These are phyloP conservation scores for Aspergillus neoniger DNA, from an alignment of 2,329 filamentous ascomycete species.

Conservation along the genomic window DNA sequence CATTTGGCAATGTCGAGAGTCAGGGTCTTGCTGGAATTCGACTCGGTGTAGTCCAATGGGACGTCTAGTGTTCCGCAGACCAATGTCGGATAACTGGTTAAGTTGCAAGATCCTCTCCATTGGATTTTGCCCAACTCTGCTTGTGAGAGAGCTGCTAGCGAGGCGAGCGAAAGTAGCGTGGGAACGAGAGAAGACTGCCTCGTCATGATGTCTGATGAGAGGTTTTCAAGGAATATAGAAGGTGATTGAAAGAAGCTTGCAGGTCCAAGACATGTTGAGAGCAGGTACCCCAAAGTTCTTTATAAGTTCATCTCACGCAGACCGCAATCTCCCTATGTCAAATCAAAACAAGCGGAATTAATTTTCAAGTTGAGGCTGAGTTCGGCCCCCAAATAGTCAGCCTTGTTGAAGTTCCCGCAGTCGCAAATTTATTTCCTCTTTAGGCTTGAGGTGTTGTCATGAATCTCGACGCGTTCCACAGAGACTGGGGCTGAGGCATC, in stretches of 20 bases:
- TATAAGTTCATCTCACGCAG: neutral
- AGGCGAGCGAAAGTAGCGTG: neutral
- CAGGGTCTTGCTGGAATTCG: slow-evolving; percentile 4
- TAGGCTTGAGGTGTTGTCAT: neutral
- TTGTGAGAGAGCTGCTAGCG: neutral
- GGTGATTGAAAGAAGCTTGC: neutral
- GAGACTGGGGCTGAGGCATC: neutral
- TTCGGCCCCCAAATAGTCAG: neutral
- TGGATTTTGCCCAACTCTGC: slow-evolving; percentile 6
- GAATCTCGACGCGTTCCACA: neutral
- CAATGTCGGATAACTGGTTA: neutral
- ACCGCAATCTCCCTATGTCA: neutral
- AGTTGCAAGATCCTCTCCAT: slow-evolving; percentile 1
- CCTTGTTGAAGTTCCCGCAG: neutral
- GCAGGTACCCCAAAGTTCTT: neutral
- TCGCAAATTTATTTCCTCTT: neutral
- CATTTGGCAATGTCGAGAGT: slow-evolving; percentile 11
- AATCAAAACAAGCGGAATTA: neutral
- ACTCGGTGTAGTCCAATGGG: slow-evolving; percentile 15
- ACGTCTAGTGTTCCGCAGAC: slow-evolving; percentile 15
- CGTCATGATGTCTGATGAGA: neutral
- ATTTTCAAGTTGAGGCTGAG: neutral
- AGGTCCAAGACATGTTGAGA: neutral
- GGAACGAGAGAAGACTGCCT: neutral
- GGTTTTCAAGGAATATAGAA: neutral